phyloP scores from a whole-genome alignment of 805 yeast genomes.

The Millerago galiae region DNA sequence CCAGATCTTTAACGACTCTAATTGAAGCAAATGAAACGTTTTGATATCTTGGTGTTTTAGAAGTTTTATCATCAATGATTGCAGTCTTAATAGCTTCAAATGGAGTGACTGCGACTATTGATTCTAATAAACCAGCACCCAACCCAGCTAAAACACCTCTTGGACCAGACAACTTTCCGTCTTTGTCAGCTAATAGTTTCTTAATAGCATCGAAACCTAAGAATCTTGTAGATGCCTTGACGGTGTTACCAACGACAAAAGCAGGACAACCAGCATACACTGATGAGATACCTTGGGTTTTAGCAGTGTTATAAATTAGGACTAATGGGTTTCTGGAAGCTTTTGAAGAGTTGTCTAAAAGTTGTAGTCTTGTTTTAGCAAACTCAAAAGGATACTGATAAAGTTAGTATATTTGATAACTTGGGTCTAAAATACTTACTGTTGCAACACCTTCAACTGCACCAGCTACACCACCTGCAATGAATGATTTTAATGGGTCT shows the following conservation, averaged over 20 bases:
- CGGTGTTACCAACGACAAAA: slow-evolving; percentile 91
- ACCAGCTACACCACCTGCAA: slow-evolving; percentile 96
- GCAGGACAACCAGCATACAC: slow-evolving; percentile 96
- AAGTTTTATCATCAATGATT: slow-evolving; percentile 85
- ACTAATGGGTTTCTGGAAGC: slow-evolving; percentile 80
- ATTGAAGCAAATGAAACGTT: slow-evolving; percentile 51
- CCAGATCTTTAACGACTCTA: slow-evolving; percentile 66
- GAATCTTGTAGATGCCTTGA: slow-evolving; percentile 92
- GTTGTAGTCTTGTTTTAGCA: slow-evolving; percentile 89
- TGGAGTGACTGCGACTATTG: slow-evolving; percentile 92
- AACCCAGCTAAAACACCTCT: slow-evolving; percentile 95
- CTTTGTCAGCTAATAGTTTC: slow-evolving; percentile 64
- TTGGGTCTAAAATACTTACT: slow-evolving; percentile 10
- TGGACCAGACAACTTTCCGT: slow-evolving; percentile 84
- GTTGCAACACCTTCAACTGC: slow-evolving; percentile 91
- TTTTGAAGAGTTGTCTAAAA: slow-evolving; percentile 57
- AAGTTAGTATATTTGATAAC: neutral
- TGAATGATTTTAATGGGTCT: slow-evolving; percentile 74
- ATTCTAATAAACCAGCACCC: slow-evolving; percentile 92
- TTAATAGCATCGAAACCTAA: slow-evolving; percentile 89
- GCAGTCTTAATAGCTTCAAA: slow-evolving; percentile 96
- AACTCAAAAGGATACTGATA: slow-evolving; percentile 82
- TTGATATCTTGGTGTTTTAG: slow-evolving; percentile 71
- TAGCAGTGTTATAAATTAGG: slow-evolving; percentile 67
- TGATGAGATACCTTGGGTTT: slow-evolving; percentile 69